Evolutionary conservation across 2,329 filamentous ascomycete species (phyloP).

Genomic region (Fusarium sp.): DNA sequence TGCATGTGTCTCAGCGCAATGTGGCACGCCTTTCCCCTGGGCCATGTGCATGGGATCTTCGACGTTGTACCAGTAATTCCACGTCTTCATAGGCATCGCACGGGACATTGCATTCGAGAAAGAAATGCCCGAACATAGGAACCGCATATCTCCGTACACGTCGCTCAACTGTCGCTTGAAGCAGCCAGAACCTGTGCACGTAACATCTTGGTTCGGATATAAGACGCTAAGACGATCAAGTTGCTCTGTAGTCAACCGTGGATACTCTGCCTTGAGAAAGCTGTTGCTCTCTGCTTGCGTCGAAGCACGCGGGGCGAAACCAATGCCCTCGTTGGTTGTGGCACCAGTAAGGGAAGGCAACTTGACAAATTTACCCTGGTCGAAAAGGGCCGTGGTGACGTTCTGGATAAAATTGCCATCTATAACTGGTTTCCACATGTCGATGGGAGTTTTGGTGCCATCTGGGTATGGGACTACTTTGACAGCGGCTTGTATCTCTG

Average conservation of each 20-base stretch:
- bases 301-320: conserved; percentile 48
- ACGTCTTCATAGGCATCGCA: conserved; percentile 58
- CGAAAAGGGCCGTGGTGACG: conserved; percentile 60
- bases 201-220: conserved; percentile 51
- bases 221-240: conserved; percentile 47
- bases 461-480: conserved; percentile 50
- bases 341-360: conserved; percentile 63
- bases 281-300: conserved; percentile 48
- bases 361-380: conserved; percentile 61
- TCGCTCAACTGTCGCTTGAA: conserved; percentile 52
- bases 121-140: conserved; percentile 50
- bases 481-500: conserved; percentile 56
- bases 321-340: conserved; percentile 52
- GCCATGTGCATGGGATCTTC: conserved; percentile 64
- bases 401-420: conserved; percentile 64
- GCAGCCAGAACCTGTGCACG: conserved; percentile 46
- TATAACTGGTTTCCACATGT: conserved; percentile 65
- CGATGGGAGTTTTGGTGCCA: conserved; percentile 53
- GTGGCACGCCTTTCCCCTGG: conserved; percentile 69
- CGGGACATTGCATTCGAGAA: conserved; percentile 46
- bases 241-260: conserved; percentile 46
- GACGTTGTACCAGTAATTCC: conserved; percentile 77
- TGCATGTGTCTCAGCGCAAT: conserved; percentile 72
- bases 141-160: conserved; percentile 50
- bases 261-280: conserved; percentile 51